Conservation (phyloP, 257 asterid genomes). For the Primulina eburnea region DNA sequence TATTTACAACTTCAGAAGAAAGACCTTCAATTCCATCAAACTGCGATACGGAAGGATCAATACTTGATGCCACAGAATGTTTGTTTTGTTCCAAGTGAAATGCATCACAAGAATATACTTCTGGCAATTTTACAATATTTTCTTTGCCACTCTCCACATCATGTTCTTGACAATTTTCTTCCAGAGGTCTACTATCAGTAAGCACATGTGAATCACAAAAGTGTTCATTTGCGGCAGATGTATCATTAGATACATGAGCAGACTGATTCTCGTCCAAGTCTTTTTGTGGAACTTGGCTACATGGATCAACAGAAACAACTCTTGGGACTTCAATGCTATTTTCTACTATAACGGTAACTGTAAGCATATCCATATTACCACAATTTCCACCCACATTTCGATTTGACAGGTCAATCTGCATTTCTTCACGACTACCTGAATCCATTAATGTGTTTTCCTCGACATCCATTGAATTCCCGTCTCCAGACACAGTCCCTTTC, state of each 20-base stretch:
- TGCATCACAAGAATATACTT: slow-evolving; percentile 17
- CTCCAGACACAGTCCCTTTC: slow-evolving; percentile 27
- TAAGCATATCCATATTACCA: slow-evolving; percentile 9
- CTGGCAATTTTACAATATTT: background rate
- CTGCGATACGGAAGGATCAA: slow-evolving; percentile 23
- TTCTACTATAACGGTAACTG: background rate
- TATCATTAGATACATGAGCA: slow-evolving; percentile 1
- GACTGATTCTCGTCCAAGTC: slow-evolving; percentile 5
- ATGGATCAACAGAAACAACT: slow-evolving; percentile 21
- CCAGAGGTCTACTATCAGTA: slow-evolving; percentile 15
- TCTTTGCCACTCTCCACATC: slow-evolving; percentile 16
- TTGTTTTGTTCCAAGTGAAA: slow-evolving; percentile 18
- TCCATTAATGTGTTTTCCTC: slow-evolving; percentile 29
- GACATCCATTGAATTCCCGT: slow-evolving; percentile 27
- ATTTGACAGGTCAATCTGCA: slow-evolving; percentile 20
- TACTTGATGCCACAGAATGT: slow-evolving; percentile 23
- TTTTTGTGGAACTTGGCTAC: slow-evolving; percentile 8
- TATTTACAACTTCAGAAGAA: slow-evolving; percentile 22
- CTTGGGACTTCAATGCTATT: slow-evolving; percentile 12
- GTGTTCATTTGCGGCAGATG: background rate
- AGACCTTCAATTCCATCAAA: slow-evolving; percentile 24
- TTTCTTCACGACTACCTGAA: slow-evolving; percentile 7
- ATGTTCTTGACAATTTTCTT: slow-evolving; percentile 15
- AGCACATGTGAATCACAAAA: slow-evolving; percentile 19
- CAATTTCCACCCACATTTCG: slow-evolving; percentile 20